Base-by-base conservation (phyloP, 768 basidiomycete species). In the Leccinum imitatum region DNA sequence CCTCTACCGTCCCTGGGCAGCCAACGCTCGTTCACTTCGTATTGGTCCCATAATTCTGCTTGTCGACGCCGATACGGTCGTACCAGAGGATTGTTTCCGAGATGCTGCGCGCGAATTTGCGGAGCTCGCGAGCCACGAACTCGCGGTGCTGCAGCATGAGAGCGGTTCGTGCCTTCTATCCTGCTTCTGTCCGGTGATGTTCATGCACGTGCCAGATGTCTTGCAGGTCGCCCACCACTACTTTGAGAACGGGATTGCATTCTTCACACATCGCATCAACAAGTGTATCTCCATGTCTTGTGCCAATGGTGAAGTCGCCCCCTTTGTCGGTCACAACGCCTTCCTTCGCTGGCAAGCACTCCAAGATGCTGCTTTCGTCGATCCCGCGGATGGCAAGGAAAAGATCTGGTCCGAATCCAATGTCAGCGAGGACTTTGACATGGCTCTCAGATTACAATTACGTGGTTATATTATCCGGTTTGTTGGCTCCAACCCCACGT, bases 211-310 rank as follows among this genome's bases (percentile, higher is more conserved):
- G 8, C 37, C 59, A 84, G 90, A 92, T 66, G 92, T 95, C 65
- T 92, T 94, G 87, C 91, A 95, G 73, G 91, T 93, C 57, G 91
- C 87, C 0, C 79, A 89, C 71, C 88, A 93, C 73, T 95, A 90
- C 75, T 95, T 95, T 67, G 93, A 96, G 71, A 93, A 93, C 65
- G 91, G 90, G 17, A 87, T 95, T 61, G 85, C 93, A 13, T 87
- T 88, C 73, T 95, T 96, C 75, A 95, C 93, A 1, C 84, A 86
- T 21, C 83, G 91, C 39, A 92, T 95, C 76, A 93, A 95, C 71
- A 86, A 85, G 71, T 85, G 82, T 70, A 92, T 92, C 41, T 88
- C 90, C 0, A 85, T 92, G 81, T 83, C 85, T 15, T 86, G 85
- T 66, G 87, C 90, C 2, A 92, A 92, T 63, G 90, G 90, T 31